A percentile compares a stretch with the other conserved stretches of the same genome.
These are phyloP conservation scores for Wallacemonas sp. DNA, from an alignment of 208 protist genomes.

Conservation along the genomic window DNA sequence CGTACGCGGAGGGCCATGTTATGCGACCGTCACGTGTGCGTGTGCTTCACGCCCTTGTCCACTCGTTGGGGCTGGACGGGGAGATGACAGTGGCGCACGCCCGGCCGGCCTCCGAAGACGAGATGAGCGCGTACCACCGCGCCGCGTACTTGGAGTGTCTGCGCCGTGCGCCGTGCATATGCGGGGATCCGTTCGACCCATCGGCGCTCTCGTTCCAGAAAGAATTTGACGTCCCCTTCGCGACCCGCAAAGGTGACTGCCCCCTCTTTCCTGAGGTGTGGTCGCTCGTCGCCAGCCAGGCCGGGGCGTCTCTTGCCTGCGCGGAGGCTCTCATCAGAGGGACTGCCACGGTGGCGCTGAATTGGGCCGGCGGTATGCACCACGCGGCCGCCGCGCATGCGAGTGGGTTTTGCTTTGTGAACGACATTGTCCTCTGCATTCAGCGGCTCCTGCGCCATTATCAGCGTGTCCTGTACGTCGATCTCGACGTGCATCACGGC, in stretches of 20 bases:
- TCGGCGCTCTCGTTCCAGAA: constrained; percentile 68
- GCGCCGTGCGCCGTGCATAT: constrained; percentile 53
- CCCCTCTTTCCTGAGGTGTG: constrained; percentile 84
- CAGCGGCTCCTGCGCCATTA: constrained; percentile 97
- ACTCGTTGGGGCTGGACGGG: constrained; percentile 62
- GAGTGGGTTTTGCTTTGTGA: constrained; percentile 99
- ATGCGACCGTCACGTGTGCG: constrained; percentile 80
- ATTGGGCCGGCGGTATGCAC: constrained; percentile 99
- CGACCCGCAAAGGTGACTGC: constrained; percentile 63
- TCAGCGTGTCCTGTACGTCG: constrained; percentile 99
- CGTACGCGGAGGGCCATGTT: constrained; percentile 68
- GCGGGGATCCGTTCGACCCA: constrained; percentile 60
- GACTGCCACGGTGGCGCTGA: constrained; percentile 96
- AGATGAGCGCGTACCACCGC: constrained; percentile 72
- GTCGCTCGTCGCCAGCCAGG: constrained; percentile 67
- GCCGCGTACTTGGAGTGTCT: constrained; percentile 78
- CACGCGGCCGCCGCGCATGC: constrained; percentile 95
- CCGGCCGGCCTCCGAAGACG: constrained; percentile 53
- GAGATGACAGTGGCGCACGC: constrained; percentile 59
- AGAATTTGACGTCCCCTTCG: constrained; percentile 76
- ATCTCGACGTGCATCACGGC: constrained; percentile 99
- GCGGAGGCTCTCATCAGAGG: constrained; percentile 94
- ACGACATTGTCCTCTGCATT: constrained; percentile 99
- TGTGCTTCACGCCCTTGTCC: constrained; percentile 67
- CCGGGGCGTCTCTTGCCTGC: constrained; percentile 93